Conservation (phyloP, 1,284 basidiomycete species). For the Cutaneotrichosporon sp. region DNA sequence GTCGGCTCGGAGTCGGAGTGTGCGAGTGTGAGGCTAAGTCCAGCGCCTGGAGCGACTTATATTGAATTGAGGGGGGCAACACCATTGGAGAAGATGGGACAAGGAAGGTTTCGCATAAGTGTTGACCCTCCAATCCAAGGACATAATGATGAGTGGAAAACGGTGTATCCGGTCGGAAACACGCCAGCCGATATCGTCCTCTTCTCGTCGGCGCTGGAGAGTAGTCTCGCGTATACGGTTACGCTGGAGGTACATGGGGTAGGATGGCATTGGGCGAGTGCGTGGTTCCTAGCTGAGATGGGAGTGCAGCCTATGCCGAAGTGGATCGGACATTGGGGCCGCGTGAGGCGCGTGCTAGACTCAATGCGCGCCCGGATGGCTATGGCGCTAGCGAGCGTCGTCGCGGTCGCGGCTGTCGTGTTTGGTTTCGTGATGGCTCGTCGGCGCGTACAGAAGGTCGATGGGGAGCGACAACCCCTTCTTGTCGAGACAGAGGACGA, state of each 20-base stretch:
- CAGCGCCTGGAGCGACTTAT: neutral
- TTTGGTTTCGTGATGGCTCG: neutral
- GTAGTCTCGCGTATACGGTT: neutral
- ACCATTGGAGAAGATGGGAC: neutral
- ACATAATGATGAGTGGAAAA: neutral
- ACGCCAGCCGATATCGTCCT: neutral
- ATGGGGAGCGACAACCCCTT: neutral
- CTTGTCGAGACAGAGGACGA: neutral
- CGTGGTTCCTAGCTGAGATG: slow-evolving; percentile 8
- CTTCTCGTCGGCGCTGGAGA: neutral
- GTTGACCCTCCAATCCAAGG: neutral
- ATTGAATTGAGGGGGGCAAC: neutral
- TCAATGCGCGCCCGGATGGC: neutral
- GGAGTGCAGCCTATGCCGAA: slow-evolving; percentile 1
- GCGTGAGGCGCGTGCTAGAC: neutral
- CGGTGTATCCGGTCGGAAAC: neutral
- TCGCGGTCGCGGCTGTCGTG: neutral
- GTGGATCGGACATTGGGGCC: slow-evolving; percentile 3
- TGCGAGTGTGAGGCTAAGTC: neutral
- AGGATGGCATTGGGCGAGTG: slow-evolving; percentile 1
- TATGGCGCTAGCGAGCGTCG: neutral
- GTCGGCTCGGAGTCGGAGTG: neutral
- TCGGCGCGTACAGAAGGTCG: neutral
- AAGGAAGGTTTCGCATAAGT: neutral
- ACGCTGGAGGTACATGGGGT: neutral